Percentiles rank a stretch among this genome's conserved stretches.
Evolutionary conservation across 2,329 filamentous ascomycete genomes (phyloP).

Genomic region (Trichoderma sp.): DNA sequence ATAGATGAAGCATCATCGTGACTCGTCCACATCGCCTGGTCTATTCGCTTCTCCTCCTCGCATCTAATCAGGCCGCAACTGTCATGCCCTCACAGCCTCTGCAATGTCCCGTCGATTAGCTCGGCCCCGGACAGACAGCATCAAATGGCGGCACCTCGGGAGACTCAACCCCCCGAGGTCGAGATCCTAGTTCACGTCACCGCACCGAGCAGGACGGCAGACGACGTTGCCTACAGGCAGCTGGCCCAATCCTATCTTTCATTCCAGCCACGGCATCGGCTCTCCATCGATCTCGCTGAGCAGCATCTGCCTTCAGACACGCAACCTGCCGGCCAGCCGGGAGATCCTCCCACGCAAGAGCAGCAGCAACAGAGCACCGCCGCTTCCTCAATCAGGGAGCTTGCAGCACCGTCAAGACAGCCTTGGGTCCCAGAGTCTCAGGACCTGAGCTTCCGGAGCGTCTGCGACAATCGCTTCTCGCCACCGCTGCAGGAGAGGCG

Average conservation of each 20-base stretch:
- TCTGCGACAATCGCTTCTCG: constrained; percentile 49
- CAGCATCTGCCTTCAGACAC: background rate
- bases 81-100: background rate
- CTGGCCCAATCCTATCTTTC: constrained; percentile 55
- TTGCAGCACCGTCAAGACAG: constrained; percentile 30
- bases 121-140: background rate
- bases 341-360: background rate
- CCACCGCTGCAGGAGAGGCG: constrained; percentile 33
- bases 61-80: background rate
- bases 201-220: constrained; percentile 51
- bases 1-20: constrained; percentile 20
- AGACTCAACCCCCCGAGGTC: constrained; percentile 38
- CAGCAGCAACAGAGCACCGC: background rate
- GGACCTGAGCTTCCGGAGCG: constrained; percentile 50
- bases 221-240: constrained; percentile 54
- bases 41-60: background rate
- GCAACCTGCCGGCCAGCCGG: background rate
- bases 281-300: background rate
- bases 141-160: constrained; percentile 27
- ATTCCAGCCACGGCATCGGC: constrained; percentile 43
- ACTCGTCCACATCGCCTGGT: background rate
- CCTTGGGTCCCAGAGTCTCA: constrained; percentile 40
- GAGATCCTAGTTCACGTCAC: constrained; percentile 61
- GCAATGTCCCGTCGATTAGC: constrained; percentile 10
- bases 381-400: constrained; percentile 28